Percentiles rank a stretch among this genome's conserved stretches.
Conservation (phyloP, 305 asterid genomes). For the Withania somnifera region DNA sequence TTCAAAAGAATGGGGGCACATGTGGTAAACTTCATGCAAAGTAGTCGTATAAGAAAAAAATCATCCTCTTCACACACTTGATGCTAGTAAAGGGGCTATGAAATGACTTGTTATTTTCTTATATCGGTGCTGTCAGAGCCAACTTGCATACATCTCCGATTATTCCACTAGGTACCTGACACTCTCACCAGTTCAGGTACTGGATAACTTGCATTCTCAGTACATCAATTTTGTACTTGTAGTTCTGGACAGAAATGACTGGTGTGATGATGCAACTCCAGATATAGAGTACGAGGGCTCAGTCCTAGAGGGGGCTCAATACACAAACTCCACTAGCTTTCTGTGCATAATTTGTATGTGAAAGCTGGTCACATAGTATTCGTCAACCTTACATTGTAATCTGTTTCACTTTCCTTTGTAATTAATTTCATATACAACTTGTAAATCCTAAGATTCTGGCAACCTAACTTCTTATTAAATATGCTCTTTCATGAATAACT, state of each 20-base stretch:
- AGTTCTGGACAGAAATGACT: neutral
- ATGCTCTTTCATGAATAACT: neutral
- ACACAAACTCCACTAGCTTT: neutral
- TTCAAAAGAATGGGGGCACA: neutral
- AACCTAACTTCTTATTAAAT: neutral
- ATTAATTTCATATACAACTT: neutral
- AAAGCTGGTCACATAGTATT: neutral
- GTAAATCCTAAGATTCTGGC: neutral
- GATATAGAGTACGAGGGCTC: neutral
- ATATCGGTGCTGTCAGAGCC: neutral
- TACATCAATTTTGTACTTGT: neutral
- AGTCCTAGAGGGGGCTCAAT: neutral
- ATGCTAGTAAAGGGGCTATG: neutral
- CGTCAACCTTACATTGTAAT: neutral
- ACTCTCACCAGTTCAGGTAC: neutral
- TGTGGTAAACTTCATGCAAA: neutral
- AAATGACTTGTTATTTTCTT: neutral
- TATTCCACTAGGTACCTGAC: neutral
- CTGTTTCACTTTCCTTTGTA: neutral
- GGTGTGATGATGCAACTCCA: neutral
- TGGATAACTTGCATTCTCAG: neutral
- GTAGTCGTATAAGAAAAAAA: neutral
- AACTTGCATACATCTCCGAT: neutral
- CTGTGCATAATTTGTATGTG: neutral
- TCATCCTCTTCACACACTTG: neutral